These are phyloP conservation scores for Trichosporon inkin DNA, from an alignment of 1,284 basidiomycete species.

Conservation along the genomic window DNA sequence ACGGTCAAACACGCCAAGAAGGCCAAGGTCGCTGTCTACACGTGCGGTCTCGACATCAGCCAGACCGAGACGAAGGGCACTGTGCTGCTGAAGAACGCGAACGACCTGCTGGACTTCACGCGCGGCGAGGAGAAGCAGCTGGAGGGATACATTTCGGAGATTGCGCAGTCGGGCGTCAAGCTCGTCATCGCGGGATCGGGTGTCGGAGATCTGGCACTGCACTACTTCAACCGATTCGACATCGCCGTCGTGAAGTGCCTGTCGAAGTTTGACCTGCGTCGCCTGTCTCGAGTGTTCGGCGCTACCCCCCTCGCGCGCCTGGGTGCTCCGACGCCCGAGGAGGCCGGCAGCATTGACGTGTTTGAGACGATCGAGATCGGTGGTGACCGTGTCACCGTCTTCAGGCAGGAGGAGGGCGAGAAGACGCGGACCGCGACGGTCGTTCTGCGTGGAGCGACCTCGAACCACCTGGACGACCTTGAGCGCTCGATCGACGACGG, in stretches of 20 bases:
- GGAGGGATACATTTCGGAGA: constrained; percentile 96
- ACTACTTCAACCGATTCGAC: constrained; percentile 90
- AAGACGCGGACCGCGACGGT: constrained; percentile 84
- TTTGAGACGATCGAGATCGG: constrained; percentile 96
- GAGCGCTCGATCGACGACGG: constrained; percentile 96
- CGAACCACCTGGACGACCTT: constrained; percentile 91
- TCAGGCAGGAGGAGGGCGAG: constrained; percentile 76
- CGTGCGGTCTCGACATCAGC: constrained; percentile 82
- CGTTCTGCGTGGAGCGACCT: constrained; percentile 93
- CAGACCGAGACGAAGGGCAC: constrained; percentile 99
- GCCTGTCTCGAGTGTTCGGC: constrained; percentile 89
- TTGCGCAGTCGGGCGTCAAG: constrained; percentile 91
- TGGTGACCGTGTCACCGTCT: constrained; percentile 94
- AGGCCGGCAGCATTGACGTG: constrained; percentile 88
- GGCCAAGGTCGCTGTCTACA: constrained; percentile 91
- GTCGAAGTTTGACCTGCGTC: constrained; percentile 95
- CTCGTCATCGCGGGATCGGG: constrained; percentile 89
- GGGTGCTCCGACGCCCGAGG: constrained; percentile 92
- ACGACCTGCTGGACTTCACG: constrained; percentile 96
- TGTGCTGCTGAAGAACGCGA: constrained; percentile 89
- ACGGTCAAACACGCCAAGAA: constrained; percentile 73
- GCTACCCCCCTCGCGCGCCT: constrained; percentile 94
- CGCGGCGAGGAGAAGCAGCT: constrained; percentile 92
- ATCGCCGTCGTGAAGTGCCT: constrained; percentile 96
- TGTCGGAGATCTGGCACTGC: constrained; percentile 92